Evolutionary conservation across 139 green algal genomes (phyloP).

Genomic region (Micractinium conductrix): DNA sequence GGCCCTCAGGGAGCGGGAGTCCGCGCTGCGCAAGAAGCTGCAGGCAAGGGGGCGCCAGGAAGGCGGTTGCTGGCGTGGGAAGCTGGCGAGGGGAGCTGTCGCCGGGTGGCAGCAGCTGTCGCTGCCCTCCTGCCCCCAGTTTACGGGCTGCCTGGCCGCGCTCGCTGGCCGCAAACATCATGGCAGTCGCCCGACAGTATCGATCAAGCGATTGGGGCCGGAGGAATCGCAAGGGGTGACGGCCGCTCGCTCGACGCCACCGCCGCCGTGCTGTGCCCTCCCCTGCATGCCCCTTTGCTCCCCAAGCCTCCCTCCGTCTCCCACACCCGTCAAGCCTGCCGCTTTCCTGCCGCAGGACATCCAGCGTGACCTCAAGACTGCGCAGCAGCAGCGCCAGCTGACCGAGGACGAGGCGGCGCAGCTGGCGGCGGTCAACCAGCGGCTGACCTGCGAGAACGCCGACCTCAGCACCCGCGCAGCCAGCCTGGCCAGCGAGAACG

Average conservation of each 20-base stretch:
- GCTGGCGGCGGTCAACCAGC: slow-evolving; percentile 34
- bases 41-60: not conserved
- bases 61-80: not conserved
- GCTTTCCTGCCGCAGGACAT: slow-evolving; percentile 36
- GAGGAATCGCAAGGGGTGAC: no score
- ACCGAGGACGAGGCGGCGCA: slow-evolving; percentile 30
- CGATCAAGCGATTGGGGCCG: no score
- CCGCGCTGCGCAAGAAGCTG: slow-evolving; percentile 35
- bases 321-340: no score
- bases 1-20: slow-evolving; percentile 29
- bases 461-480: slow-evolving; percentile 7
- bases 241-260: no score
- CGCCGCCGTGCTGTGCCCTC: no score
- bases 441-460: slow-evolving; percentile 14
- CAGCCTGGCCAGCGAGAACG: slow-evolving; percentile 25
- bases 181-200: no score
- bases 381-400: slow-evolving; percentile 33
- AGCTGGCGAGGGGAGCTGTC: not conserved
- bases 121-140: not conserved
- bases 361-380: slow-evolving; percentile 34
- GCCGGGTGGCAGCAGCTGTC: not conserved
- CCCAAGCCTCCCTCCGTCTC: no score
- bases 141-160: no score
- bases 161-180: no score
- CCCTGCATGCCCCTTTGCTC: no score